A percentile compares a stretch with the other conserved stretches of the same genome.
Conservation (phyloP, 1,284 basidiomycete species). For the Chalciporus sp. region DNA sequence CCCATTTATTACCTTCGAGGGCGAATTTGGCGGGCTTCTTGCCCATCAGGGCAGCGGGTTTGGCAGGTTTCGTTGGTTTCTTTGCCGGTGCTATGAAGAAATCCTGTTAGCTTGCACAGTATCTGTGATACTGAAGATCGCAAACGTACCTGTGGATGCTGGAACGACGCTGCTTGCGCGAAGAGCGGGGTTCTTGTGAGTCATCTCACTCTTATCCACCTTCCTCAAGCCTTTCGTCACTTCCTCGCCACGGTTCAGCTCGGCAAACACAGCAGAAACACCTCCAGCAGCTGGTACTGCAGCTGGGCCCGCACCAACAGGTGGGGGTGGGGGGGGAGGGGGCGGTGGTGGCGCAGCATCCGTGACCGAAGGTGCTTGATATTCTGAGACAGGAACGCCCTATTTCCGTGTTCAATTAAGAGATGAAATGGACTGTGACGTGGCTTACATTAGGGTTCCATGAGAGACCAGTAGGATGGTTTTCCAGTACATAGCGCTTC, state of each 20-base stretch:
- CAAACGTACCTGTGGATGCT: conserved; percentile 42
- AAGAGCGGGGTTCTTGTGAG: conserved; percentile 95
- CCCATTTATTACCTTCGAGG: conserved; percentile 94
- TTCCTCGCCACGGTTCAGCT: conserved; percentile 88
- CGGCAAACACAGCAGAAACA: conserved; percentile 87
- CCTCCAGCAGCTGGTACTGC: conserved; percentile 53
- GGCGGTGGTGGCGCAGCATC: conserved; percentile 38
- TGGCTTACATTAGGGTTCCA: conserved; percentile 85
- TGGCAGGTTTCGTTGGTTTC: conserved; percentile 75
- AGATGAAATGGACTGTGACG: neutral
- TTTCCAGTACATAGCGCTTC: conserved; percentile 84
- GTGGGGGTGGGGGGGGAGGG: conserved; percentile 58
- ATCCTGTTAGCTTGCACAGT: neutral
- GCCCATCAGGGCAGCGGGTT: conserved; percentile 76
- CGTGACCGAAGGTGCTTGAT: conserved; percentile 42
- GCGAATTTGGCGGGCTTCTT: conserved; percentile 95
- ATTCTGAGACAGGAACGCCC: conserved; percentile 67
- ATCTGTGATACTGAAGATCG: conserved; percentile 17
- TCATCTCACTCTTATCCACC: conserved; percentile 96
- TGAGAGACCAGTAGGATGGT: conserved; percentile 84
- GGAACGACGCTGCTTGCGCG: conserved; percentile 70
- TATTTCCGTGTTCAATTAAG: conserved; percentile 31
- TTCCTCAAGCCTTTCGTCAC: conserved; percentile 92
- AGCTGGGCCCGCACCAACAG: conserved; percentile 46
- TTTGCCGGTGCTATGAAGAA: conserved; percentile 43